Evolutionary conservation across 148 eudicot genomes (phyloP), one percentile per base, ranked within the genome.

Genomic region (Rhododendron molle): DNA sequence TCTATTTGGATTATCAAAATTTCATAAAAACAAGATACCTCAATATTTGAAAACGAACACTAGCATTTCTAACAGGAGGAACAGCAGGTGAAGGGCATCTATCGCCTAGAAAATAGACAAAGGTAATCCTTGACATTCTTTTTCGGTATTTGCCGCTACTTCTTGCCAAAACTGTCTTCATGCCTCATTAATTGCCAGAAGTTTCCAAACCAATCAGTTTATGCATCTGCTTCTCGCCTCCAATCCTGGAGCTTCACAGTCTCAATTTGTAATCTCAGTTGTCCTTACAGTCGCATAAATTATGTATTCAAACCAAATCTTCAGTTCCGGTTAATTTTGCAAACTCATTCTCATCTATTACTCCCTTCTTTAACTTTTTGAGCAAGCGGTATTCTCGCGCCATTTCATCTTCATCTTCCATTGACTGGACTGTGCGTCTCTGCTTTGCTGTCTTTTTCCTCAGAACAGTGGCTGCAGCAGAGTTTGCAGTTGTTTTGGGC

Each of bases 361-460:
- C 88, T 2, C 99, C 99, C 76, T 87, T 95, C 86, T 93, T 97
- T 86, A 97, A 88, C 91, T 95, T 97, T 85, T 93, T 95, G 62
- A 94, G 88, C 47, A 97, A 86, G 8, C 96, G 91, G 81, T 97
- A 95, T 28, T 97, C 99, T 46, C 89, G 85, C 1, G 88, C 84
- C 71, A 97, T 78, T 72, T 97, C 99, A 62, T 94, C 98, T 1
- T 91, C 98, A 83, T 97, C 99, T 85, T 92, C 98, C 83, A 90
- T 89, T 36, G 90, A 88, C 87, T 93, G 98, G 80, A 86, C 91
- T 5, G 96, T 90, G 20, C 99, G 98, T 86, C 99, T 92, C 90
- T 93, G 92, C 89, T 92, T 92, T 38, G 96, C 99, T 5, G 98
- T 97, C 91, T 91, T 90, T 91, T 97, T 97, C 91, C 87, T 94